phyloP scores from a whole-genome alignment of 495 filamentous ascomycete species.

The Venustampulla echinocandica region DNA sequence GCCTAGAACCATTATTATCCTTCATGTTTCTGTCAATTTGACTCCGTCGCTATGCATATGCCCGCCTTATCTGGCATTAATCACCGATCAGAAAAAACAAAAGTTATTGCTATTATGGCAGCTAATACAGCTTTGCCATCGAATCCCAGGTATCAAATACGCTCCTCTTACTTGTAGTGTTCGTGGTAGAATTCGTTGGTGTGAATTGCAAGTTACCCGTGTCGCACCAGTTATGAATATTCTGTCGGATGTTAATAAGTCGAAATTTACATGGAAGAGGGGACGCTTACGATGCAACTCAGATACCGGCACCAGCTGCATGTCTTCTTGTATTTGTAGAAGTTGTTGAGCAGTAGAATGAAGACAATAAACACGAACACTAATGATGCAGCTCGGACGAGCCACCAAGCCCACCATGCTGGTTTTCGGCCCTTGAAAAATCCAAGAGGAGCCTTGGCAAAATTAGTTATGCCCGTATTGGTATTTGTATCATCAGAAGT shows the following conservation, averaged over 20 bases:
- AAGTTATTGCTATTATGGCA: no score
- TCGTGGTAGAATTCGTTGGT: no score
- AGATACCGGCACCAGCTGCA: conserved; percentile 92
- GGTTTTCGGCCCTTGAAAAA: conserved; percentile 92
- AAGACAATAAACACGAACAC: conserved; percentile 71
- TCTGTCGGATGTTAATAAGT: conserved; percentile 36
- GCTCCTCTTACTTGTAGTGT: no score
- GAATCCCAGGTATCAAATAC: no score
- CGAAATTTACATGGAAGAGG: background rate
- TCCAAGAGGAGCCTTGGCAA: conserved; percentile 58
- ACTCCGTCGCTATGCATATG: no score
- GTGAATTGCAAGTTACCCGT: conserved; percentile 42
- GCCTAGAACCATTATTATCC: no score
- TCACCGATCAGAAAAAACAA: no score
- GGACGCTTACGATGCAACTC: conserved; percentile 73
- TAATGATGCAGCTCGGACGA: conserved; percentile 72
- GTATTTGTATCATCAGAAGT: conserved; percentile 28
- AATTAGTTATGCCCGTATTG: conserved; percentile 41
- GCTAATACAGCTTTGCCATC: no score
- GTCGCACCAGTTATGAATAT: conserved; percentile 72
- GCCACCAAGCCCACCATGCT: conserved; percentile 97
- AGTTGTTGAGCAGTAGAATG: conserved; percentile 78
- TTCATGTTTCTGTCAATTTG: no score
- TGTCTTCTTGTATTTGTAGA: conserved; percentile 67
- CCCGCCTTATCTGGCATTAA: no score